Evolutionary conservation across 495 filamentous ascomycete genomes (phyloP).

Genomic region (Neurospora africana): DNA sequence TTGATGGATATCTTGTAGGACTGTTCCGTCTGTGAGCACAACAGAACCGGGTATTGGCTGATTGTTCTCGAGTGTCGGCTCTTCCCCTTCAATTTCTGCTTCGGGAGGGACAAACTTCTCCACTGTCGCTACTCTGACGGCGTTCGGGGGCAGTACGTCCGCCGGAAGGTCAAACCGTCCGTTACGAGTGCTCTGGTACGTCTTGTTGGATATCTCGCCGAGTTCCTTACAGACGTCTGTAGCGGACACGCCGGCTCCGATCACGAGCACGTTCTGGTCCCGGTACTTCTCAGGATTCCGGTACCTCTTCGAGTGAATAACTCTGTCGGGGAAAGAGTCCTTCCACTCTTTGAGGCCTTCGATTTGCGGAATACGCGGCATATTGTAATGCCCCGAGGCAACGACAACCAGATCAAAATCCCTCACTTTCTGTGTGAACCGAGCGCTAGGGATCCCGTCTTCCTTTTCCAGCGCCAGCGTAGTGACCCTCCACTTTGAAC

Average conservation of each 20-base stretch:
- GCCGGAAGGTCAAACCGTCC: slow-evolving; percentile 46
- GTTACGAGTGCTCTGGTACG: slow-evolving; percentile 51
- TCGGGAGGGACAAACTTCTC: slow-evolving; percentile 18
- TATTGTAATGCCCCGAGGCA: slow-evolving; percentile 50
- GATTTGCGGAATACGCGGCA: slow-evolving; percentile 45
- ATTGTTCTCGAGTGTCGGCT: background rate
- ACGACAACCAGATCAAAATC: slow-evolving; percentile 48
- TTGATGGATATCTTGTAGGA: slow-evolving; percentile 41
- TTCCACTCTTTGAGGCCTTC: slow-evolving; percentile 44
- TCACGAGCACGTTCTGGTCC: slow-evolving; percentile 43
- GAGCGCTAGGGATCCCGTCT: slow-evolving; percentile 1
- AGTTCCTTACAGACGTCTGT: slow-evolving; percentile 51
- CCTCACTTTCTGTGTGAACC: slow-evolving; percentile 16
- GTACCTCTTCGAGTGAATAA: slow-evolving; percentile 54
- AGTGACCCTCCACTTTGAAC: slow-evolving; percentile 39
- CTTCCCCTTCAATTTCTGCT: slow-evolving; percentile 3
- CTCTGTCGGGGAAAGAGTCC: slow-evolving; percentile 34
- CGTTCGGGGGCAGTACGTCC: slow-evolving; percentile 37
- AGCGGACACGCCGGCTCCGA: slow-evolving; percentile 52
- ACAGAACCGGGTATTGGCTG: slow-evolving; percentile 14
- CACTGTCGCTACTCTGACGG: slow-evolving; percentile 42
- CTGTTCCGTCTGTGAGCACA: slow-evolving; percentile 24
- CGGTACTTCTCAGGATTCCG: slow-evolving; percentile 37
- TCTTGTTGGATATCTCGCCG: slow-evolving; percentile 32
- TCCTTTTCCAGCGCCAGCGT: slow-evolving; percentile 27